Percentiles rank a stretch among this genome's conserved stretches.
phyloP scores from a whole-genome alignment of 345 rosid species.

The Populus tremula region DNA sequence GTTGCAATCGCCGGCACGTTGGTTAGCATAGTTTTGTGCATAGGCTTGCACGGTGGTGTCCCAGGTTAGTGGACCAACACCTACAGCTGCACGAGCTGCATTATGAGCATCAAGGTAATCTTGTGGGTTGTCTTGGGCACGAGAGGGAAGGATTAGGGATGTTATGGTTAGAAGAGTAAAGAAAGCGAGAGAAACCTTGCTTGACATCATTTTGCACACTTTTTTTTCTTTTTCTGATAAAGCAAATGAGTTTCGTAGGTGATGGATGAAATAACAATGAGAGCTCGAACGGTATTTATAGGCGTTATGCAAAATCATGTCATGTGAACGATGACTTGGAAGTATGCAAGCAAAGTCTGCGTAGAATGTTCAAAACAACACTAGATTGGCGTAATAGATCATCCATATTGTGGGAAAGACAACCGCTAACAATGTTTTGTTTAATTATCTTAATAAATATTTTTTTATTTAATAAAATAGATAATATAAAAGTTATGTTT shows the following conservation, averaged over 20 bases:
- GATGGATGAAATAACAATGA: neutral
- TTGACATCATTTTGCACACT: neutral
- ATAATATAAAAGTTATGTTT: too few relatives aligned
- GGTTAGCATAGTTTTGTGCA: conserved; percentile 11
- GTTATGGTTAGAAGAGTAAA: neutral
- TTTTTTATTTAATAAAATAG: too few relatives aligned
- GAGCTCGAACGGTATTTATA: neutral
- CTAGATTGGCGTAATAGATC: too few relatives aligned
- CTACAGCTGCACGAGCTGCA: conserved; percentile 12
- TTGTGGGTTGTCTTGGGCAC: conserved; percentile 18
- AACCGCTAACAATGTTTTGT: too few relatives aligned
- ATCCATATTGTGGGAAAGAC: too few relatives aligned
- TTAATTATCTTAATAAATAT: too few relatives aligned
- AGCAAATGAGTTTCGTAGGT: neutral
- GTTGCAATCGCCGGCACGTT: neutral
- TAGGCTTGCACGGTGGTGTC: conserved; percentile 9
- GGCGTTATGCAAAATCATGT: neutral
- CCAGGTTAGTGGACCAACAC: conserved; percentile 10
- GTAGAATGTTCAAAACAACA: too few relatives aligned
- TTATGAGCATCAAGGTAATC: conserved; percentile 24
- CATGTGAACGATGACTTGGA: neutral
- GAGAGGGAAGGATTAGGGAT: conserved; percentile 3
- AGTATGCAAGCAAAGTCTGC: too few relatives aligned
- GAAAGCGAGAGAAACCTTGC: neutral
- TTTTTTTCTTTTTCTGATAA: neutral